phyloP scores from a whole-genome alignment of 164 flowering plant genomes.

The Cinnamomum chago region DNA sequence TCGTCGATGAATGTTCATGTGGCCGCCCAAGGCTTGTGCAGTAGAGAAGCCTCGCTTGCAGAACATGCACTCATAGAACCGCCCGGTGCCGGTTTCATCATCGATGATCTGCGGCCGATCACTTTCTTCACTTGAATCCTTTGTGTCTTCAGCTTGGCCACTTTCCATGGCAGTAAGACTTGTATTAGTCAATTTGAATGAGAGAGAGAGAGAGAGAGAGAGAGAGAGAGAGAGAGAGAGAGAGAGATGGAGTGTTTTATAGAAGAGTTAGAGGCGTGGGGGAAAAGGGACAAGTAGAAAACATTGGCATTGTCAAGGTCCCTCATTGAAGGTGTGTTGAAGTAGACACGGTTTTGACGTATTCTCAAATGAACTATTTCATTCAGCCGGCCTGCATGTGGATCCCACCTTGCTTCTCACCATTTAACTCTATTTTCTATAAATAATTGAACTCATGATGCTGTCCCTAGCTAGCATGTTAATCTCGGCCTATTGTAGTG shows the following conservation, averaged over 20 bases:
- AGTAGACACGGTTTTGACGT: conserved; percentile 5
- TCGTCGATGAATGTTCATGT: conserved; percentile 63
- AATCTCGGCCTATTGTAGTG: no score
- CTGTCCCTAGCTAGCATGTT: no score
- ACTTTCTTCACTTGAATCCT: conserved; percentile 28
- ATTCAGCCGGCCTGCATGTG: neutral
- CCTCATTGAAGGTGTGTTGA: neutral
- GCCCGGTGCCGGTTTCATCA: conserved; percentile 15
- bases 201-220: neutral
- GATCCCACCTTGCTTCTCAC: neutral
- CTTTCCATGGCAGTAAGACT: conserved; percentile 21
- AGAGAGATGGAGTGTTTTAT: conserved; percentile 8
- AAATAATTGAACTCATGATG: no score
- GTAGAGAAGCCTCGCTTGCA: conserved; percentile 62
- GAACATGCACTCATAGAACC: conserved; percentile 52
- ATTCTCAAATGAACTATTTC: neutral
- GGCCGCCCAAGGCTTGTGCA: conserved; percentile 67
- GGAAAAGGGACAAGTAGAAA: conserved; percentile 2
- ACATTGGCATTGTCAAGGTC: neutral
- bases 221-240: conserved; percentile 4
- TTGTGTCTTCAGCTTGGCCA: conserved; percentile 17
- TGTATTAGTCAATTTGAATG: neutral
- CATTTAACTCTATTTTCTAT: no score
- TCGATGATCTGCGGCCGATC: conserved; percentile 16
- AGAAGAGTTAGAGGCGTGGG: neutral